Base-by-base conservation (phyloP, 257 asterid genomes). In the Nicotiana tabacum region DNA sequence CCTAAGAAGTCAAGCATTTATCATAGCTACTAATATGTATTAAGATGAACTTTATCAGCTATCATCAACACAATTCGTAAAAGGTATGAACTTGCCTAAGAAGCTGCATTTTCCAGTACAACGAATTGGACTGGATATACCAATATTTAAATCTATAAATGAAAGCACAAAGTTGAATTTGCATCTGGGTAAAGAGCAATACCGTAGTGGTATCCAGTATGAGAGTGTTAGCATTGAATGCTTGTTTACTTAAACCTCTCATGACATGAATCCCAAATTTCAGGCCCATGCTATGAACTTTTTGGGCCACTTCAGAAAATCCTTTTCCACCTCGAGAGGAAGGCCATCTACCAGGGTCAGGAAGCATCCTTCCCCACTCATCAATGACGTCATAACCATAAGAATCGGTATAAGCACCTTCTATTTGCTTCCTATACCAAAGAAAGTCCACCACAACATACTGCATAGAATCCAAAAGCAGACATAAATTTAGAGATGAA, bases 401-500 rank as follows among this genome's bases (percentile, higher is more conserved):
- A 65, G 99, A 94, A 88, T 93, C 92, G n/a, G 87, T 89, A 86
- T 82, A 13, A 67, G 98, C 98, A n/a, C 98, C 98, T 0, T 84
- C 35, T 67, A 91, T 95, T 88, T 94, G 92, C 89, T 81, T 91
- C 91, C 99, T 90, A 84, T 96, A 93, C 99, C 98, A 96, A 66
- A 96, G 99, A 85, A 89, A 96, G 85, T 96, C 99, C 90, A 96
- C 97, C 91, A 96, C 99, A 83, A 88, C 99, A 84, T 94, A 94
- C 99, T 96, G 83, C 89, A 84, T 30, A 79, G 82, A 79, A 58
- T 79, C 61, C 68, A 39, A 61, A 79, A 79, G 61, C 11, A 11
- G 24, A 61, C 56, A 65, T 8, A n/a, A 77, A 16, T 39, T 79
- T 61, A 79, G 69, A 7, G 58, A 48, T 10, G 56, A 37, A 61